These are phyloP conservation scores for Melampsora americana DNA, from an alignment of 1,284 basidiomycete species.

Conservation along the genomic window DNA sequence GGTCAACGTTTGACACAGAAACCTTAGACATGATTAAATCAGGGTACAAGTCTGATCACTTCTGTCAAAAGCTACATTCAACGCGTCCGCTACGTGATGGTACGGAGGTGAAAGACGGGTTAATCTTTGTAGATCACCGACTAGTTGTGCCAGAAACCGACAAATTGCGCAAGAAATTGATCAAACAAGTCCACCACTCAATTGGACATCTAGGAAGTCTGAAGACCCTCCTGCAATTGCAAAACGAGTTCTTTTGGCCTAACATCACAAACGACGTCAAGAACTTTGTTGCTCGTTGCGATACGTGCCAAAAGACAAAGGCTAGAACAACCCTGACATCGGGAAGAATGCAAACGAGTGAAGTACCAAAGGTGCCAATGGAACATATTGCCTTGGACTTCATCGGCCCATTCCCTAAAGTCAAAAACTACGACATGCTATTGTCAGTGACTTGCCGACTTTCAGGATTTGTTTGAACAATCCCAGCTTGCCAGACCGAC, in stretches of 20 bases:
- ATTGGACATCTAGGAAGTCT: slow-evolving; percentile 56
- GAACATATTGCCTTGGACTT: slow-evolving; percentile 39
- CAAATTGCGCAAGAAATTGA: slow-evolving; percentile 48
- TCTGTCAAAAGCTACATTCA: neutral
- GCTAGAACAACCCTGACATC: slow-evolving; percentile 11
- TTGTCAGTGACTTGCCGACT: neutral
- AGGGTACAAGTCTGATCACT: neutral
- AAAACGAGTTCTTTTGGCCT: slow-evolving; percentile 56
- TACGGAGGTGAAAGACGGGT: slow-evolving; percentile 36
- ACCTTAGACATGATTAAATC: neutral
- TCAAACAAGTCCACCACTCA: slow-evolving; percentile 51
- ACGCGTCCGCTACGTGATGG: neutral
- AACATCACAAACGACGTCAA: slow-evolving; percentile 51
- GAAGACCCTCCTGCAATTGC: slow-evolving; percentile 54
- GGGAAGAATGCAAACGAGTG: slow-evolving; percentile 33
- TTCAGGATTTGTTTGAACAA: neutral
- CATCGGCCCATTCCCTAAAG: neutral
- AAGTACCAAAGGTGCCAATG: slow-evolving; percentile 16
- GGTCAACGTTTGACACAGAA: neutral
- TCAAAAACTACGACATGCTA: neutral
- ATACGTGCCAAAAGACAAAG: slow-evolving; percentile 45
- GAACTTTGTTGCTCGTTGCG: slow-evolving; percentile 11
- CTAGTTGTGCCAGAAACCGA: slow-evolving; percentile 53
- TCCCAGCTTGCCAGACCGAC: neutral
- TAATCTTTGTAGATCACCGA: slow-evolving; percentile 52